Evolutionary conservation across 2,329 filamentous ascomycete genomes (phyloP), one percentile per base, ranked within the genome.

Genomic region (Alternaria gaisen): DNA sequence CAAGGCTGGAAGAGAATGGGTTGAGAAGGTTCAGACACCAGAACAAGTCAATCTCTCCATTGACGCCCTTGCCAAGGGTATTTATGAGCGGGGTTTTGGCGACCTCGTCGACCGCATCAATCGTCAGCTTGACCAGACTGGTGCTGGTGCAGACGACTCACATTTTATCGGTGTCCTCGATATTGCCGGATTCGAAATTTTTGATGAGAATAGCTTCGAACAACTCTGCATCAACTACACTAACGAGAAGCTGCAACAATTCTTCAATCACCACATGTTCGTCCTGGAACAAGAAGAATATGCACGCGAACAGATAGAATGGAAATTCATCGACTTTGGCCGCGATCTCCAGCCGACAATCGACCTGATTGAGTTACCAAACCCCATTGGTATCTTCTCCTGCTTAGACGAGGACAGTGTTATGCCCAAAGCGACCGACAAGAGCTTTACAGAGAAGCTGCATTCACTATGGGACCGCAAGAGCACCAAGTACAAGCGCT

Each of bases 201-300:
- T 99, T 70, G 95, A 99, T 78, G 95, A 94, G 82, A 99, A 99
- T 83, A 97, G 92, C 67, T 99, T 99, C 73, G 95, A 99, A 79
- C 95, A 99, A 80, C 87, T 99, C 8, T 99, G 95, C 81, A 99
- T 99, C 85, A 99, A 99, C 83, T 99, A 98, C 75, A 96, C 98
- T 75, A 99, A 99, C 80, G 95, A 99, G 82, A 99, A 99, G 81
- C 84, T 99, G 7, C 95, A 99, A 75, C 95, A 99, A 70, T 99
- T 99, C 79, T 99, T 99, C 86, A 99, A 99, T 73, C 95, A 99
- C 77, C 96, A 99, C 83, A 99, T 99, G 95, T 99, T 99, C 75
- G 95, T 99, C 10, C 84, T 99, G 8, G 95, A 99, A 77, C 95
- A 99, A 74, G 95, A 99, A 78, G 95, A 99, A 78, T 99, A 99